phyloP scores from a whole-genome alignment of 1,139 yeast species.

The Protomyces lactucae-debilis region DNA sequence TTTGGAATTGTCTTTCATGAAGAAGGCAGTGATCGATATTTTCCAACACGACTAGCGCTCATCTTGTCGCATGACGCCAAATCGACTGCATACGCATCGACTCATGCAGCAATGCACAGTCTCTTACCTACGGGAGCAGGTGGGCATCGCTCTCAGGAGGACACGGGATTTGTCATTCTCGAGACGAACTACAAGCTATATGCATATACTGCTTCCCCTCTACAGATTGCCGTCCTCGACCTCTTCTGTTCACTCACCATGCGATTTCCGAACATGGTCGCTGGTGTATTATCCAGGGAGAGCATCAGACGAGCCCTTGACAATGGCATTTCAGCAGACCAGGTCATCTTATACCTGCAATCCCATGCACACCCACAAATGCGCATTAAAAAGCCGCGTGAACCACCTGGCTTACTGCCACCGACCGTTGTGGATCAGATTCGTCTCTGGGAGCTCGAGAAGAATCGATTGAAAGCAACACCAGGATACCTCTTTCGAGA shows the following conservation, averaged over 20 bases:
- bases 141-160: constrained; percentile 32
- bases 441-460: constrained; percentile 89
- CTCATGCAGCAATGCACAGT: constrained; percentile 51
- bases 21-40: constrained; percentile 56
- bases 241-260: constrained; percentile 79
- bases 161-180: constrained; percentile 67
- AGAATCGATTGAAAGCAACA: constrained; percentile 83
- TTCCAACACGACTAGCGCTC: constrained; percentile 88
- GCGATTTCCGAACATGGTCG: constrained; percentile 84
- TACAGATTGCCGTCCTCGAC: constrained; percentile 88
- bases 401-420: constrained; percentile 51
- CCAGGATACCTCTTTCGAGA: constrained; percentile 88
- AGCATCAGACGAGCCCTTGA: constrained; percentile 75
- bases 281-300: constrained; percentile 90
- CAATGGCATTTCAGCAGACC: constrained; percentile 93
- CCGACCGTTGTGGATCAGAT: constrained; percentile 96
- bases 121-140: constrained; percentile 33
- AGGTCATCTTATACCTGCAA: constrained; percentile 79
- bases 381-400: constrained; percentile 43
- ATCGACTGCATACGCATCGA: constrained; percentile 49
- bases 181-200: constrained; percentile 92
- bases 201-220: constrained; percentile 87
- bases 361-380: constrained; percentile 94
- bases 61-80: constrained; percentile 76
- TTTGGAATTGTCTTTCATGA: constrained; percentile 85